Evolutionary conservation across 805 yeast genomes (phyloP).

Genomic region (Saccharomycopsis sp.): DNA sequence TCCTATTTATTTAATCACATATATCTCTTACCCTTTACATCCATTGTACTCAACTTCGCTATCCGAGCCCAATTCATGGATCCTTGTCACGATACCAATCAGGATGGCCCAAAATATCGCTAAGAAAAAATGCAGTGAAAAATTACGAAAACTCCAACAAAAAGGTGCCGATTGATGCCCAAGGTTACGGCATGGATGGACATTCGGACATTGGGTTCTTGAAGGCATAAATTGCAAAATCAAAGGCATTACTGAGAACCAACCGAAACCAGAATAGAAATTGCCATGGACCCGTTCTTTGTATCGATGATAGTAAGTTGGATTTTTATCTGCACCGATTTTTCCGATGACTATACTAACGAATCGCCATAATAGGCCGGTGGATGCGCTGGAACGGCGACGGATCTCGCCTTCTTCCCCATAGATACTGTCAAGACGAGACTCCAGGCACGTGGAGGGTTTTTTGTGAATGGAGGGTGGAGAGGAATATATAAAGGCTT

Average conservation of each 20-base stretch:
- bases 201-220: too few relatives aligned
- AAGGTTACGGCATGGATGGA: too few relatives aligned
- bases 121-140: background rate
- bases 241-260: background rate
- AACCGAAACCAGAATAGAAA: too few relatives aligned
- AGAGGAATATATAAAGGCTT: constrained; percentile 84
- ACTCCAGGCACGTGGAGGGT: constrained; percentile 92
- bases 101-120: background rate
- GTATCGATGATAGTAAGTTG: constrained; percentile 18
- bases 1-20: too few relatives aligned
- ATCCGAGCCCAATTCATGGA: background rate
- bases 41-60: too few relatives aligned
- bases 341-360: background rate
- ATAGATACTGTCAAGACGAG: constrained; percentile 93
- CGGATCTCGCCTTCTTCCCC: constrained; percentile 92
- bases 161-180: background rate
- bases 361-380: constrained; percentile 47
- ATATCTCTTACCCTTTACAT: too few relatives aligned
- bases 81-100: background rate
- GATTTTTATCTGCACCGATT: background rate
- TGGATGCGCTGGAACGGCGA: constrained; percentile 93
- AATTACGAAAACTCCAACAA: too few relatives aligned
- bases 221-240: too few relatives aligned
- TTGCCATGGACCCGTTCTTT: constrained; percentile 19
- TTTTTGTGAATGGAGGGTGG: constrained; percentile 90